Evolutionary conservation across 352 stramenopile species (phyloP).

Genomic region (Phytophthora macrochlamydospora): DNA sequence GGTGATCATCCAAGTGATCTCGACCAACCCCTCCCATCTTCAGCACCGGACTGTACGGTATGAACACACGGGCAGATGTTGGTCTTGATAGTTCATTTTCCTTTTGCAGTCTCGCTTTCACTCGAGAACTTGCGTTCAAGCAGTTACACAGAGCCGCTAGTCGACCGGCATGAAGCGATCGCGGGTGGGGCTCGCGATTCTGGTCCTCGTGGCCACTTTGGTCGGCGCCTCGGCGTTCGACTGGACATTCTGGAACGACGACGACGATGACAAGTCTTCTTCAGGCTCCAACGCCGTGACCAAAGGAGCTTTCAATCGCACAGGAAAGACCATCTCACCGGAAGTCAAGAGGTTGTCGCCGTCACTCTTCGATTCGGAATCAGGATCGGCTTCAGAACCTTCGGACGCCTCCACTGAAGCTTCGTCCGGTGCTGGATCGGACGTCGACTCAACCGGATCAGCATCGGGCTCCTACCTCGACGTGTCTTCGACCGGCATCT

Average conservation of each 20-base stretch:
- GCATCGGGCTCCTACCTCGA: conserved; percentile 24
- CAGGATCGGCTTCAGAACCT: neutral
- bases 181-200: neutral
- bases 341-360: conserved; percentile 1
- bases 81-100: neutral
- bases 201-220: conserved; percentile 3
- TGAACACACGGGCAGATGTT: neutral
- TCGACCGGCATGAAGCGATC: neutral
- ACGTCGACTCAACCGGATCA: neutral
- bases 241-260: conserved; percentile 1
- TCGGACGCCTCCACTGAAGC: neutral
- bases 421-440: conserved; percentile 3
- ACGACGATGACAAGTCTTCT: neutral
- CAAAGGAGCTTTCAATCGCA: neutral
- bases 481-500: neutral
- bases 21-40: conserved; percentile 3
- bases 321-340: neutral
- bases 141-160: neutral
- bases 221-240: neutral
- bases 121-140: neutral
- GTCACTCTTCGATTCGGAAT: neutral
- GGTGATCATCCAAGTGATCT: conserved; percentile 6
- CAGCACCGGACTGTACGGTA: neutral
- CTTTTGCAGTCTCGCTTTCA: conserved; percentile 2
- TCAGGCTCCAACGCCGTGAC: neutral